phyloP scores from a whole-genome alignment of 495 filamentous ascomycete genomes.

The Trichoderma gamsii region DNA sequence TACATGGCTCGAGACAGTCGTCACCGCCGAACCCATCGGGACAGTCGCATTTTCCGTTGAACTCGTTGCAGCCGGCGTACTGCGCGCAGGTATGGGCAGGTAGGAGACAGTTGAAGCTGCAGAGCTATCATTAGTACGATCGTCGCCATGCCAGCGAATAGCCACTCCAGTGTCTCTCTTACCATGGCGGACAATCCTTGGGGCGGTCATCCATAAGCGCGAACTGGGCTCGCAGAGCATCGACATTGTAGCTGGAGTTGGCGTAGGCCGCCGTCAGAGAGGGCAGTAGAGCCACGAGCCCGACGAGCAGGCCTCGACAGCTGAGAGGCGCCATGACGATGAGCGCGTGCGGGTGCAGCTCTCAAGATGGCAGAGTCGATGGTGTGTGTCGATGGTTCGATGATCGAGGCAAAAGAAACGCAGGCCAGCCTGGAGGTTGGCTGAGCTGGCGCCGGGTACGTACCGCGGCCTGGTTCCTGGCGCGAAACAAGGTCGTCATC shows the following conservation, averaged over 20 bases:
- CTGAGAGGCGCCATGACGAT: slow-evolving; percentile 35
- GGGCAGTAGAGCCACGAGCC: slow-evolving; percentile 35
- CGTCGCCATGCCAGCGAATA: neutral
- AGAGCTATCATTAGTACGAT: neutral
- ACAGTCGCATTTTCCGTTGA: slow-evolving; percentile 85
- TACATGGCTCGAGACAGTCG: slow-evolving; percentile 77
- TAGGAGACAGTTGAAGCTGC: slow-evolving; percentile 95
- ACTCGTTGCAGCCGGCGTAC: slow-evolving; percentile 76
- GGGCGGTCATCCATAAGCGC: slow-evolving; percentile 49
- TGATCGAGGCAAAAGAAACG: neutral
- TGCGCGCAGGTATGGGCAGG: slow-evolving; percentile 86
- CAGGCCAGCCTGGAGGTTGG: neutral
- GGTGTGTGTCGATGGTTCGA: neutral
- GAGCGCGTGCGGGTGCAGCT: slow-evolving; percentile 16
- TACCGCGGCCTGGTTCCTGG: slow-evolving; percentile 15
- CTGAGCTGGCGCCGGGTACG: slow-evolving; percentile 6
- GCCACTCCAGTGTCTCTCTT: slow-evolving; percentile 17
- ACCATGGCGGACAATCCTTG: slow-evolving; percentile 61
- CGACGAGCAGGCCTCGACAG: slow-evolving; percentile 29
- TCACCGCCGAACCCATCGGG: slow-evolving; percentile 88
- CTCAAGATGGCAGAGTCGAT: neutral
- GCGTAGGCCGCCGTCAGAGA: slow-evolving; percentile 30
- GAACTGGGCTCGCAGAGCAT: slow-evolving; percentile 47
- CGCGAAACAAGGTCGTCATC: slow-evolving; percentile 11
- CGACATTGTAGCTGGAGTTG: slow-evolving; percentile 39